These are phyloP conservation scores for Chernovozyma sophiae-reginae DNA, from an alignment of 1,139 yeast genomes.

Conservation along the genomic window DNA sequence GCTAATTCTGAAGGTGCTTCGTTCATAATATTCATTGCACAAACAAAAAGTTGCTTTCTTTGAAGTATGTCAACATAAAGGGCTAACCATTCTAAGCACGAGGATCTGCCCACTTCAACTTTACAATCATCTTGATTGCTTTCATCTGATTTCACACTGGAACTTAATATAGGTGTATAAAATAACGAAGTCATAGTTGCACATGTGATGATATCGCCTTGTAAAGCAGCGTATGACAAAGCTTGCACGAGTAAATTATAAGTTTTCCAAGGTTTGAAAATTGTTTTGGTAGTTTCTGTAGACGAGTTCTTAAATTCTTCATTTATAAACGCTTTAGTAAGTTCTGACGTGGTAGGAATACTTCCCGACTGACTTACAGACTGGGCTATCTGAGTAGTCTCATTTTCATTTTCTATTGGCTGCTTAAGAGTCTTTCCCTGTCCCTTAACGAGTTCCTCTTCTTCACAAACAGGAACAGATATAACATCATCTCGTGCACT, in stretches of 20 bases:
- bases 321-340: conserved; percentile 26
- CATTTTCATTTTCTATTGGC: background rate
- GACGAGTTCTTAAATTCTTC: conserved; percentile 4
- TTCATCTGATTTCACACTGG: background rate
- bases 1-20: conserved; percentile 34
- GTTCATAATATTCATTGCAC: conserved; percentile 57
- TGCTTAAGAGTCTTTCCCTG: background rate
- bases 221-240: conserved; percentile 49
- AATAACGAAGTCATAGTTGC: conserved; percentile 60
- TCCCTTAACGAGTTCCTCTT: conserved; percentile 6
- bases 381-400: background rate
- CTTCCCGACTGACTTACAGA: conserved; percentile 10
- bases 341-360: conserved; percentile 17
- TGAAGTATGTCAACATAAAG: conserved; percentile 56
- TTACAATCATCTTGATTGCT: conserved; percentile 15
- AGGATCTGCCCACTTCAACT: conserved; percentile 14
- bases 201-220: conserved; percentile 65
- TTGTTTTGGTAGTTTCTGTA: background rate
- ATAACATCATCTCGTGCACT: conserved; percentile 1
- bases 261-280: conserved; percentile 29
- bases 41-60: conserved; percentile 49
- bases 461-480: conserved; percentile 8
- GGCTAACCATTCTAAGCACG: conserved; percentile 52
- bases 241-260: conserved; percentile 36
- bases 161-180: conserved; percentile 16